Evolutionary conservation across 1,284 basidiomycete species (phyloP), one percentile per base, ranked within the genome.

Genomic region (Sutorius eximius): DNA sequence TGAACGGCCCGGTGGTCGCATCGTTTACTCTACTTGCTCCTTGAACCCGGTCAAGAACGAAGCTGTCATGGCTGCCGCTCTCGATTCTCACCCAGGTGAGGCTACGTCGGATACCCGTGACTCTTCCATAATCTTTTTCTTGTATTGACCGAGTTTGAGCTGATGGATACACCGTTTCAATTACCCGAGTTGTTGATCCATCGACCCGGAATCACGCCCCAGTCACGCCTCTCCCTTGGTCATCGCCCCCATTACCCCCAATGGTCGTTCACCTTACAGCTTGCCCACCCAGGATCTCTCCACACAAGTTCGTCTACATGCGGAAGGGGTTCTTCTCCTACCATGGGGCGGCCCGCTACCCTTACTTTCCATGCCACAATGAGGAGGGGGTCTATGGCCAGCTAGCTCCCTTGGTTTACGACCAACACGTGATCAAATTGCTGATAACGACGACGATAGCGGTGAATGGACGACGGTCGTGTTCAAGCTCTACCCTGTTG

Each of bases 401-500:
- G 78, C 84, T 15, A 93, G 91, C 65, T 83, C 86, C 12, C 76
- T 90, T 33, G 87, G 87, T 44, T 68, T 75, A 49, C 72, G 75
- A 24, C 80, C 82, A 42, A 71, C 81, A 48, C 79, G 81, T 51
- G 77, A 78, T 16, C 75, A 79, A 42, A 67, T 71, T 22, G 69
- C 68, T 33, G 70, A 75, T 49, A 73, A 70, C 18, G 84, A 87
- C 32, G 85, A 87, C 20, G 87, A 88, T n/a, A 65, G 74, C 10
- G 87, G 89, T 3, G 89, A 94, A 61, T 95, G 92, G 91, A 80
- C 90, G 12, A 93, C 93, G 0, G 83, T 96, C 49, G 87, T 90
- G 42, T 96, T 93, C 60, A 99, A 99, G 71, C 98, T 98, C 75
- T 96, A 99, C 74, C 98, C 98, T 69, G 97, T 99, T 47, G 96